A percentile compares a stretch with the other conserved stretches of the same genome.
phyloP scores from a whole-genome alignment of 202 grass and related monocot species.

The Eragrostis tef region DNA sequence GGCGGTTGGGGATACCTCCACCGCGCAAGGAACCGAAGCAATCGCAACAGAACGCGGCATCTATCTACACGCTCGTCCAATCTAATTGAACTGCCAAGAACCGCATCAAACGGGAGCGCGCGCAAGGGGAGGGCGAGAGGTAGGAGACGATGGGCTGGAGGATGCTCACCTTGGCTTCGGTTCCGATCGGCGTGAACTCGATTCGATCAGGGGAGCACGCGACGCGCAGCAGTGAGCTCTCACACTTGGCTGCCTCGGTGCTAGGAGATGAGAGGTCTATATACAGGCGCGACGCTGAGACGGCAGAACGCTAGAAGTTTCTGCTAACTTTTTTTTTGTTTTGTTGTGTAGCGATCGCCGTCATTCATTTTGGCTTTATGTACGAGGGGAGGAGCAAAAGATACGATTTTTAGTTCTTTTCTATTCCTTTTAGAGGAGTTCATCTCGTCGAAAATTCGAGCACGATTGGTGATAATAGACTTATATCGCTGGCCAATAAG shows the following conservation, averaged over 20 bases:
- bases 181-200: neutral
- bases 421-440: no score
- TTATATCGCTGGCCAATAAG: no score
- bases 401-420: no score
- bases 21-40: neutral
- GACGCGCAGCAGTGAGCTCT: neutral
- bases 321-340: no score
- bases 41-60: neutral
- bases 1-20: neutral
- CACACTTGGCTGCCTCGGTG: neutral
- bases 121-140: neutral
- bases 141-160: neutral
- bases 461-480: no score
- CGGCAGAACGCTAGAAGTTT: neutral
- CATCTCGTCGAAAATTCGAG: no score
- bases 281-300: neutral
- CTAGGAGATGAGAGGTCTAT: neutral
- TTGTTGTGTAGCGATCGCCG: no score
- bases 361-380: no score
- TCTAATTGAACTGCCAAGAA: neutral
- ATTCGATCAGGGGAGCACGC: neutral
- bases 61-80: neutral
- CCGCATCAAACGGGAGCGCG: neutral
- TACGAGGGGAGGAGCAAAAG: no score
- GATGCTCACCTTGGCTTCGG: slow-evolving; percentile 18